Evolutionary conservation across 164 flowering plant genomes (phyloP), one percentile per base, ranked within the genome.

Genomic region (Aristolochia fimbriata): DNA sequence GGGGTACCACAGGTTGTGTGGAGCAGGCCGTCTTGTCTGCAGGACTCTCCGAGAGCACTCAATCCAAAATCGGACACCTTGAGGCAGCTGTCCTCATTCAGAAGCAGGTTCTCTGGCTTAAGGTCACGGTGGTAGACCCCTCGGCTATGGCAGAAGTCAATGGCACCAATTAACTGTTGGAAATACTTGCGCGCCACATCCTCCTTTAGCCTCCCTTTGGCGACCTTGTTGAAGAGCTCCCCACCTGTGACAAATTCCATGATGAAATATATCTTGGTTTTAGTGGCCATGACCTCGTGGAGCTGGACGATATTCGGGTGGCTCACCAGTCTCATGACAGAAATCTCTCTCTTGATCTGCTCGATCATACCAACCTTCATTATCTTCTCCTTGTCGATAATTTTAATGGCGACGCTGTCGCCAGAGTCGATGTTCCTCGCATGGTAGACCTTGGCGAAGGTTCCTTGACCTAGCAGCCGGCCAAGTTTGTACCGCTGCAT

Each of bases 1-100:
- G 79, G 79, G 1, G 79, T 76, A n/a, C 79, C 79, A 33, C 79
- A 76, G 2, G 60, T 65, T 0, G 79, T 76, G 52, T 76, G 76
- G 15, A 76, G 74, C 17, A 76, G 76, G 2, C 79, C 79, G 41
- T 73, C 79, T 19, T 76, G 51, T 24, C 68, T 30, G 45, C 56
- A 22, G 0, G 71, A 73, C 20, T 67, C 76, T 9, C 33, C 24
- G 15, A 76, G 46, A 9, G 79, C 74, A 43, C 74, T 67, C 20
- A 76, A 60, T 16, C 79, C 79, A 52, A 73, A 73, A 58, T 76
- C 79, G 0, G 79, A 70, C 8, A 76, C 56, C 68, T 76, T 76
- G 2, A 76, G 76, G 37, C 67, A 56, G 2, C 73, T 76, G 25
- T 69, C 23, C 65, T 75, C 76, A 47, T 75, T 76, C 11, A 75